These are phyloP conservation scores for Closterium sp. DNA, from an alignment of 139 green algal species.

Conservation along the genomic window DNA sequence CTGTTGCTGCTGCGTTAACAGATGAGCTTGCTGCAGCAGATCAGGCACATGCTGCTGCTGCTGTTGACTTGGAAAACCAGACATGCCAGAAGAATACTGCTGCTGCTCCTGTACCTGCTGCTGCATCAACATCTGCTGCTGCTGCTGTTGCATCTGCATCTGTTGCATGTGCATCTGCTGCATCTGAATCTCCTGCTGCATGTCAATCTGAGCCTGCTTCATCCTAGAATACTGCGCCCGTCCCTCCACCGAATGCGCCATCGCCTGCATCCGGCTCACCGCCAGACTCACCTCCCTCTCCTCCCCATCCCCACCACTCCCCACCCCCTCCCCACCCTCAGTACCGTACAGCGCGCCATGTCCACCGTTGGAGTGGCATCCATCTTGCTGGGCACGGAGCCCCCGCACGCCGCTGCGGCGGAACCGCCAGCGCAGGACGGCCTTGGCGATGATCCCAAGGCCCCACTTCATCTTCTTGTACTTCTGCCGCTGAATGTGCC, in stretches of 20 bases:
- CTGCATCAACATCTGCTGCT: neutral
- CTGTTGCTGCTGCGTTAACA: neutral
- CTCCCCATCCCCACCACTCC: neutral
- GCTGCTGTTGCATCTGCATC: neutral
- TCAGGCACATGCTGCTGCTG: neutral
- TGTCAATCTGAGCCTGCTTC: neutral
- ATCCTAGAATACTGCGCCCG: neutral
- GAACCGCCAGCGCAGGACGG: conserved; percentile 20
- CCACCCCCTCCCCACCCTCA: too few species aligned
- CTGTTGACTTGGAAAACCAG: neutral
- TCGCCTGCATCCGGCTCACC: neutral
- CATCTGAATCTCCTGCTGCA: neutral
- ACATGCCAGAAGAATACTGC: neutral
- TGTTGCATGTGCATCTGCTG: neutral
- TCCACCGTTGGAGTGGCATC: too few species aligned
- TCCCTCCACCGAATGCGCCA: neutral
- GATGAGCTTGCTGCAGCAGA: neutral
- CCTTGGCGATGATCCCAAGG: conserved; percentile 21
- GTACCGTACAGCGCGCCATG: too few species aligned
- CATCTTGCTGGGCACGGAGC: neutral
- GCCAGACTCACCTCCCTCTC: neutral
- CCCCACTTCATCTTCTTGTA: conserved; percentile 19
- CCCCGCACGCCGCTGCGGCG: neutral
- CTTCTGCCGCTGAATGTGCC: neutral
- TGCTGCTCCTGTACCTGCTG: neutral